Percentiles rank a stretch among this genome's conserved stretches.
Evolutionary conservation across 2,329 filamentous ascomycete species (phyloP).

Genomic region (Fusarium xyrophilum): DNA sequence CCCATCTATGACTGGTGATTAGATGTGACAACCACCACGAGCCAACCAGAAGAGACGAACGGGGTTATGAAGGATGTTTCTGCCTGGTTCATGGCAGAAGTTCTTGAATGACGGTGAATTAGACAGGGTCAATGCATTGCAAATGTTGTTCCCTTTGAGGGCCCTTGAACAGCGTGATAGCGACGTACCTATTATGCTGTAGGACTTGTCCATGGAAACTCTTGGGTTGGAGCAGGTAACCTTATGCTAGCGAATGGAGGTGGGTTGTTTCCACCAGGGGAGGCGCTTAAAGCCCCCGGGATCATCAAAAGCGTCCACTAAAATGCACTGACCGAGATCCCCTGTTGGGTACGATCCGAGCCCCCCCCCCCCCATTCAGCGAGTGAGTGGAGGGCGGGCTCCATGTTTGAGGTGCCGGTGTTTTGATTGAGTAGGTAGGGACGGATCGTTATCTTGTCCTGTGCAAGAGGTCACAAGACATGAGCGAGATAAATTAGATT

Average conservation of each 20-base stretch:
- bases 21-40: slow-evolving; percentile 17
- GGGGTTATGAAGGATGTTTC: not conserved
- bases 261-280: not conserved
- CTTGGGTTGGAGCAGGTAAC: slow-evolving; percentile 3
- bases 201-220: slow-evolving; percentile 12
- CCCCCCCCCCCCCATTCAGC: slow-evolving; percentile 3
- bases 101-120: not conserved
- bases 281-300: slow-evolving; percentile 13
- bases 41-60: slow-evolving; percentile 11
- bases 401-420: slow-evolving; percentile 14
- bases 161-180: slow-evolving; percentile 11
- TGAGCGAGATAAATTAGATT: not conserved
- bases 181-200: too few relatives aligned
- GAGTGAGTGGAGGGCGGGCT: not conserved
- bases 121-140: not conserved
- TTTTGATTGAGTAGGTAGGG: not conserved
- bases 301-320: slow-evolving; percentile 14
- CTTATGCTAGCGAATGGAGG: not conserved
- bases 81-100: slow-evolving; percentile 1
- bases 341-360: slow-evolving; percentile 24
- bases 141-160: not conserved
- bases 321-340: slow-evolving; percentile 14
- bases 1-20: slow-evolving; percentile 20
- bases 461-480: slow-evolving; percentile 11
- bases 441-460: slow-evolving; percentile 16